Base-by-base conservation (phyloP, 805 yeast species). In the Cyberlindnera nakhonratchasimensis region DNA sequence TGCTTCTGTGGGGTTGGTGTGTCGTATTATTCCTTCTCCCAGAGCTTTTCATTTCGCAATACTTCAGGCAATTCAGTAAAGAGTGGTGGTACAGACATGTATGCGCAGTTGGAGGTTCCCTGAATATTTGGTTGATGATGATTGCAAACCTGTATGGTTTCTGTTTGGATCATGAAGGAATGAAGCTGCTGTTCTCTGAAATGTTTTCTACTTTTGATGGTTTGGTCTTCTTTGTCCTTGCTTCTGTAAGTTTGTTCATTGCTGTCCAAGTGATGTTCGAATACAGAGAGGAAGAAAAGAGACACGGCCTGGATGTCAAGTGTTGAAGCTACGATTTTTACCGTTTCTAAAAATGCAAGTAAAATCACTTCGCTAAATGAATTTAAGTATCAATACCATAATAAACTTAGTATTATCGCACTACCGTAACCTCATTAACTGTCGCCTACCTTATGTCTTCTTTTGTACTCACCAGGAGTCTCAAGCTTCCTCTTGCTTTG, bases 51-150 rank as follows among this genome's bases (percentile, higher is more conserved):
- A 82, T 86, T 13, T 76, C 87, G 0, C 50, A 54, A 18, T 58
- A 57, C 30, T 64, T 66, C 37, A 63, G 59, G 46, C 80, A 64
- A 55, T 65, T 66, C 13, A 52, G 64, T 9, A 54, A 64, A 43
- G 54, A 65, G 46, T 73, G 81, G 70, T 82, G 91, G 86, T 93
- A 74, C 62, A 75, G 97, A 52, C 86, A 83, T 58, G 55, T 82
- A 12, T 86, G 96, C 64, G 96, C 89, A 0, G 51, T 78, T 6
- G 99, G 99, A 3, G 96, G 91, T 4, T 95, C 90, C 22, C 57
- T 73, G 18, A 93, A 93, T 62, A 83, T 93, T 43, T 91, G 96
- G 96, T 75, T 91, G 83, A 91, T 93, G 99, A 89, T 93, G 89
- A 74, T 89, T 50, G 98, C 98, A 13, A 93, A 93, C 56, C 65